These are phyloP conservation scores for Thraustochytrium striatum DNA, from an alignment of 352 stramenopile species.

Conservation along the genomic window DNA sequence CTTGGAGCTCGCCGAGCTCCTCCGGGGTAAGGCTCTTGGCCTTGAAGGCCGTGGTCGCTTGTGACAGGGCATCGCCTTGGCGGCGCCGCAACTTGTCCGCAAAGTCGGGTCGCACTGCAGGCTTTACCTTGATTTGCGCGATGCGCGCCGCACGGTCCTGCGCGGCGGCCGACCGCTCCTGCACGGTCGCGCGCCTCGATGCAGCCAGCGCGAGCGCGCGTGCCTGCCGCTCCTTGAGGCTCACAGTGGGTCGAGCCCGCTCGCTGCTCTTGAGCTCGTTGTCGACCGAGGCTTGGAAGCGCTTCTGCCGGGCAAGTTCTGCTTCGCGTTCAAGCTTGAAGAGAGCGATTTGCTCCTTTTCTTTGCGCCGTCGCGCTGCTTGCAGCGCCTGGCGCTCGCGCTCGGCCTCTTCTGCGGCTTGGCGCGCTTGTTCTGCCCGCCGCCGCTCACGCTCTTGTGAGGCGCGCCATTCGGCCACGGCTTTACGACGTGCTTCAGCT, in stretches of 20 bases:
- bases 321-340: slow-evolving; percentile 39
- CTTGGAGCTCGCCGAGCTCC: slow-evolving; percentile 33
- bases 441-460: background rate
- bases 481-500: background rate
- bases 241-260: background rate
- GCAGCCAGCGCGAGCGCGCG: background rate
- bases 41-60: slow-evolving; percentile 20
- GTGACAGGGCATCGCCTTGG: background rate
- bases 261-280: background rate
- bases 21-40: slow-evolving; percentile 11
- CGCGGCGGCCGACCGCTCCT: background rate
- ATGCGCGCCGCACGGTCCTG: slow-evolving; percentile 18
- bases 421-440: background rate
- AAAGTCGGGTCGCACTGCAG: slow-evolving; percentile 19
- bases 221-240: slow-evolving; percentile 26
- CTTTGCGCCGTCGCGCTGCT: background rate
- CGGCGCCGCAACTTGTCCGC: slow-evolving; percentile 6
- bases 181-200: background rate
- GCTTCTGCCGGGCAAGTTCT: slow-evolving; percentile 20
- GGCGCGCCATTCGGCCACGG: slow-evolving; percentile 28
- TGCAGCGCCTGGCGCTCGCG: background rate
- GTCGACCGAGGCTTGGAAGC: background rate
- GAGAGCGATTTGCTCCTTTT: slow-evolving; percentile 33
- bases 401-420: slow-evolving; percentile 20
- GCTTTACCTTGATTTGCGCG: background rate